Evolutionary conservation across 805 yeast genomes (phyloP), one percentile per base, ranked within the genome.

Genomic region (Cyberlindnera suaveolens): DNA sequence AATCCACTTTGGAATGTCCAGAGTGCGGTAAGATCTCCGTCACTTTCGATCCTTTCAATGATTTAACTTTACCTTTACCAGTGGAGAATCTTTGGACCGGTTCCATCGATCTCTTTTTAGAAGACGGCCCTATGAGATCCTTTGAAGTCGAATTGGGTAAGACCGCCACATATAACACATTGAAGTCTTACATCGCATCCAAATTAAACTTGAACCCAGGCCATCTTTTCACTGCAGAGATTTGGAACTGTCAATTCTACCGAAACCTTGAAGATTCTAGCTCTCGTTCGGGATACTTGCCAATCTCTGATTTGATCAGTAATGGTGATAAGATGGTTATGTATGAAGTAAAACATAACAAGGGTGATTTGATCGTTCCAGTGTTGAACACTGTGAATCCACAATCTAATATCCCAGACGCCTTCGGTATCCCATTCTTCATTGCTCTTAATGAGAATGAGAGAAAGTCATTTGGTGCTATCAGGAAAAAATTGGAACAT

Each of bases 31-130:
- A 82, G 52, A 75, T 85, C 7, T 83, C 95, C 23, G 74, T 91
- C 20, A 90, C 97, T 0, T 93, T 90, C 65, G 99, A 91, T 61
- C 98, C 99, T 0, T 91, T 80, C 58, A 87, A 80, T 64, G 96
- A 89, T 57, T 66, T 91, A 50, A 89, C 99, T 0, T 66, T 91
- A 36, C 98, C 98, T 0, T 68, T 91, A 19, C 98, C 98, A 0
- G 77, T 82, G 2, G 76, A 77, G 38, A 76, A 80, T 39, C 69
- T 74, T 38, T 90, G 97, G 96, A 64, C 68, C 29, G 82, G 80
- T 34, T 72, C 72, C 17, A 70, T 91, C 31, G 68, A 74, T 2
- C 65, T 87, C 15, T 73, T 89, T 29, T 80, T 85, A n/a, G 74
- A 77, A 31, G 60, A 65, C 16, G 76, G 80, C 7, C 63, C 61